phyloP scores from a whole-genome alignment of 257 asterid species.

The Salvia splendens region DNA sequence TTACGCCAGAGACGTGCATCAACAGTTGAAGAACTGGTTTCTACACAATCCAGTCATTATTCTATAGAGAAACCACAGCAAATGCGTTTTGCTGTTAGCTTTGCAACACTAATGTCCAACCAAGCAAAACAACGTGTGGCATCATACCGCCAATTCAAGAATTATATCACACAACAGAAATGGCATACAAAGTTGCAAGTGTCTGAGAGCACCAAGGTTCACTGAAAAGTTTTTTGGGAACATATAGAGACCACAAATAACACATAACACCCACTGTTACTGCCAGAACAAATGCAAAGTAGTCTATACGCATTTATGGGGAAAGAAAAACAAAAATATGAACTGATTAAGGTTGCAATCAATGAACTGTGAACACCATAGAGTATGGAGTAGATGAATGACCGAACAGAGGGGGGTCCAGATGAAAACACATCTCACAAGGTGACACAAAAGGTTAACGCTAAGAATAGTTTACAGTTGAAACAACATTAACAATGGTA shows the following conservation, averaged over 20 bases:
- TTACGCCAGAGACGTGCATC: neutral
- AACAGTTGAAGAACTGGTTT: no score
- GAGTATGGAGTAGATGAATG: neutral
- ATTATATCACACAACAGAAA: neutral
- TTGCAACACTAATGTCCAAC: no score
- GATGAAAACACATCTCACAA: conserved; percentile 4
- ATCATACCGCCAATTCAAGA: no score
- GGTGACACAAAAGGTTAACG: neutral
- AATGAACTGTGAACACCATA: neutral
- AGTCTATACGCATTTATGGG: neutral
- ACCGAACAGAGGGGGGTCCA: neutral
- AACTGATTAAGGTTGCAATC: neutral
- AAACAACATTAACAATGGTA: neutral
- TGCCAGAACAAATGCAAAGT: conserved; percentile 4
- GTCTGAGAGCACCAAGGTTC: neutral
- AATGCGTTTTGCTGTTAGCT: neutral
- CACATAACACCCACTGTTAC: neutral
- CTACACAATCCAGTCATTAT: no score
- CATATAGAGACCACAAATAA: neutral
- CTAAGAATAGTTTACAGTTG: neutral
- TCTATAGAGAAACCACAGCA: neutral
- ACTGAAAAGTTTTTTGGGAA: neutral
- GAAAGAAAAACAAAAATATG: neutral
- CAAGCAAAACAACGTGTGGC: neutral
- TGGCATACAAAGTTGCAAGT: no score